phyloP scores from a whole-genome alignment of 1,284 basidiomycete genomes.

The Cryptococcus jaspeensis region DNA sequence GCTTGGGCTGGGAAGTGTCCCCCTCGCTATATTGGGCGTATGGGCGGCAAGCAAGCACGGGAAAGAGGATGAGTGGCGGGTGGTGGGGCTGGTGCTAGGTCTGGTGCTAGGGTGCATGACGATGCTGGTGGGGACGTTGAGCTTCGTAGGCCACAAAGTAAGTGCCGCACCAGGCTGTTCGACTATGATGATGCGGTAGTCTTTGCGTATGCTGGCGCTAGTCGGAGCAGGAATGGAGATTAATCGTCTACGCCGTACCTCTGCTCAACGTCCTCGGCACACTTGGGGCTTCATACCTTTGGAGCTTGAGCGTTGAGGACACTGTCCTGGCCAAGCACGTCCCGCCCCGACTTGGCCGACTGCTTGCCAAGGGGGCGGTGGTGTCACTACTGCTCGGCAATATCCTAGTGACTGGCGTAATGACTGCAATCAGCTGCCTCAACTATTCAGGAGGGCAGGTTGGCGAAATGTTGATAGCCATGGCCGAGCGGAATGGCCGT shows the following conservation, averaged over 20 bases:
- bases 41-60: background rate
- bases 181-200: too few relatives aligned
- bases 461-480: background rate
- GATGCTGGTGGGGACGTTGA: constrained; percentile 3
- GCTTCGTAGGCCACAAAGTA: constrained; percentile 62
- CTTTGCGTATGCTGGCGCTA: background rate
- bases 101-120: background rate
- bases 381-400: background rate
- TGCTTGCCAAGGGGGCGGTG: background rate
- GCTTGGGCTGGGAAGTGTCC: constrained; percentile 66
- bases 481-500: background rate
- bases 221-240: constrained; percentile 74
- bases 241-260: constrained; percentile 84
- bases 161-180: too few relatives aligned
- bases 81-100: background rate
- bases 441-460: background rate
- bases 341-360: background rate
- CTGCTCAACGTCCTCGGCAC: constrained; percentile 77
- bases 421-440: background rate
- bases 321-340: background rate
- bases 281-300: constrained; percentile 51
- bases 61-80: background rate
- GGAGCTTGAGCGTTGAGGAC: background rate
- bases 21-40: constrained; percentile 53
- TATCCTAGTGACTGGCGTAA: background rate